A percentile compares a stretch with the other conserved stretches of the same genome.
These are phyloP conservation scores for Cystobasidium ongulense DNA, from an alignment of 768 basidiomycete species.

Conservation along the genomic window DNA sequence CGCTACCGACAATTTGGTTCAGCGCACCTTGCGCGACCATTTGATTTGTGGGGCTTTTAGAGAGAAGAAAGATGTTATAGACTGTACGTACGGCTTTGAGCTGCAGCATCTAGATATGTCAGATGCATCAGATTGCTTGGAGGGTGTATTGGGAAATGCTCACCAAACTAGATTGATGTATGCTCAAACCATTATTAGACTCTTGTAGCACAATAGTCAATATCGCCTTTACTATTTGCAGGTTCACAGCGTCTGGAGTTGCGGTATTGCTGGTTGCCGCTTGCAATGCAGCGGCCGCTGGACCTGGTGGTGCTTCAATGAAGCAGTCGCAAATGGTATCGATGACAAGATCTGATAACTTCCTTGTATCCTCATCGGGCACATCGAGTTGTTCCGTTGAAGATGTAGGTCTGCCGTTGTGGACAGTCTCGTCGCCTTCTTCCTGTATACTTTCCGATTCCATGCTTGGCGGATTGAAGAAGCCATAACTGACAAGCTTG, in stretches of 20 bases:
- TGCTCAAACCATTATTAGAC: slow-evolving; percentile 49
- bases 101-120: background rate
- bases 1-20: slow-evolving; percentile 95
- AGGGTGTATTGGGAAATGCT: background rate
- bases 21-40: slow-evolving; percentile 97
- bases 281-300: slow-evolving; percentile 64
- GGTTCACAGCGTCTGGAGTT: slow-evolving; percentile 55
- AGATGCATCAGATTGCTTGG: background rate
- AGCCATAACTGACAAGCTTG: slow-evolving; percentile 93
- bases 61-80: slow-evolving; percentile 93
- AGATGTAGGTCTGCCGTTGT: background rate
- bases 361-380: slow-evolving; percentile 38
- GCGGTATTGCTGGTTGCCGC: slow-evolving; percentile 33
- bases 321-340: slow-evolving; percentile 61
- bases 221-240: slow-evolving; percentile 93
- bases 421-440: background rate
- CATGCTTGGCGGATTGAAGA: slow-evolving; percentile 57
- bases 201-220: slow-evolving; percentile 75
- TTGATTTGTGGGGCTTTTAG: slow-evolving; percentile 82
- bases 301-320: slow-evolving; percentile 45
- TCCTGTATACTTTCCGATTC: background rate
- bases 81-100: slow-evolving; percentile 95
- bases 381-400: background rate
- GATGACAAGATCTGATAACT: slow-evolving; percentile 84
- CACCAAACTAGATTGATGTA: slow-evolving; percentile 81